Evolutionary conservation across 148 eudicot species (phyloP), one percentile per base, ranked within the genome.

Genomic region (Camellia japonica): DNA sequence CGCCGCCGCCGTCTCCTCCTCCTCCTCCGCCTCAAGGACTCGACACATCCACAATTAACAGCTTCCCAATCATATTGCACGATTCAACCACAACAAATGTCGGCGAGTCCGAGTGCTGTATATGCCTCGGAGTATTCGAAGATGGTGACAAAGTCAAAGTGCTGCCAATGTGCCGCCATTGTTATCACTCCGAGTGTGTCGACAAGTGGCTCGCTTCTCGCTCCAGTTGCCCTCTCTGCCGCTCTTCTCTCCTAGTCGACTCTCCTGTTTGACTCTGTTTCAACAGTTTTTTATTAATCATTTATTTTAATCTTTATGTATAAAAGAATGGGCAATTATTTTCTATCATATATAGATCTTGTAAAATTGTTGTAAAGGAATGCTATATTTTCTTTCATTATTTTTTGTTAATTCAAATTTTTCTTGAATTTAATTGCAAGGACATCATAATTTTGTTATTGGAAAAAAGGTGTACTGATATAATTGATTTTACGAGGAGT

Each of bases 221-320:
- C 20, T 73, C 95, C 43, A 93, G 87, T 82, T 93, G 97, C 68
- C 97, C 97, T 2, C 89, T 93, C 61, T 93, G 97, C 78, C 86
- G 97, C 58, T 83, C 89, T 43, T 78, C 84, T n/a, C 75, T 90
- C 81, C 87, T 79, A 70, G 87, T 80, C 63, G 89, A 87, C 80
- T 79, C 86, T 49, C 73, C 78, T 71, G 79, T 73, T 79, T 78
- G 81, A 84, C 78, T 75, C 84, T 70, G 41, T 73, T 23, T 23
- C 23, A 23, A 23, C 2, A 42, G n/a, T 5, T 7, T 6, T 42
- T 18, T 1, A 23, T 23, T 23, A 23, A 23, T 23, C 23, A 0
- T 23, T 23, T 23, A 23, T 23, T 23, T 23, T 23, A 23, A 23
- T 23, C 0, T 23, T 23, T 23, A 23, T 23, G 23, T 23, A 23